phyloP scores from a whole-genome alignment of 163 green algal species.

The Trebouxiophyceae sp. region DNA sequence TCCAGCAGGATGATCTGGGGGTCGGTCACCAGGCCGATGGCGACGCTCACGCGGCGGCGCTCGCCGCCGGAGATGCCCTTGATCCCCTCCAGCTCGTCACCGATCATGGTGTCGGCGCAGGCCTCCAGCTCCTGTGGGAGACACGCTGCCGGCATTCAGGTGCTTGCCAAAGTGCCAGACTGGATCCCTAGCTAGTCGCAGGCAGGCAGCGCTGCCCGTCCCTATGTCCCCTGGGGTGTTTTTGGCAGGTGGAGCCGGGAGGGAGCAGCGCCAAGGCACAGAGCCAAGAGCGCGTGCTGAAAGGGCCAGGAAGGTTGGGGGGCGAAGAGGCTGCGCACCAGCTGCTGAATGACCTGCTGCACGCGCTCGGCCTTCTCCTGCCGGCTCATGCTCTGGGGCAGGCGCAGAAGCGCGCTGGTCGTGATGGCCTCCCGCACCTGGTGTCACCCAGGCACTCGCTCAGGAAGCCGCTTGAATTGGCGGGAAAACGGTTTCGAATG shows the following conservation, averaged over 20 bases:
- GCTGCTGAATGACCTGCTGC: slow-evolving; percentile 47
- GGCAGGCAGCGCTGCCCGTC: not conserved
- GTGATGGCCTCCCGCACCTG: slow-evolving; percentile 58
- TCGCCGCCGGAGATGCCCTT: slow-evolving; percentile 67
- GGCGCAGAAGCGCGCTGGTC: slow-evolving; percentile 50
- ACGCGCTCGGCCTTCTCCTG: slow-evolving; percentile 39
- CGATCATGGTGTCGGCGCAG: slow-evolving; percentile 53
- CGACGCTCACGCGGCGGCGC: slow-evolving; percentile 49
- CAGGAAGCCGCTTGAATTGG: too few species aligned
- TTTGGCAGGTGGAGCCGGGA: too few species aligned
- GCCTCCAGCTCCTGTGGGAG: slow-evolving; percentile 49
- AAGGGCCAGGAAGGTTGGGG: too few species aligned
- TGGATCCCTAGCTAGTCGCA: not conserved
- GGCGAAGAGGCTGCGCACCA: slow-evolving; percentile 26
- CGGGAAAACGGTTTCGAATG: too few species aligned
- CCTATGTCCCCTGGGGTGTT: not conserved
- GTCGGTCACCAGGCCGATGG: slow-evolving; percentile 60
- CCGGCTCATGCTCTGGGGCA: slow-evolving; percentile 39
- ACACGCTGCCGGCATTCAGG: not conserved
- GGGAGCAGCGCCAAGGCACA: too few species aligned
- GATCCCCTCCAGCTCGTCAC: slow-evolving; percentile 39
- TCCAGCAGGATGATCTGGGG: slow-evolving; percentile 56
- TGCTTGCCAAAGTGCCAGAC: not conserved
- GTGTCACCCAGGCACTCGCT: too few species aligned
- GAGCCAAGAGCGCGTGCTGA: not conserved